These are phyloP conservation scores for Lactarius evosmus DNA, from an alignment of 768 basidiomycete genomes.

Conservation along the genomic window DNA sequence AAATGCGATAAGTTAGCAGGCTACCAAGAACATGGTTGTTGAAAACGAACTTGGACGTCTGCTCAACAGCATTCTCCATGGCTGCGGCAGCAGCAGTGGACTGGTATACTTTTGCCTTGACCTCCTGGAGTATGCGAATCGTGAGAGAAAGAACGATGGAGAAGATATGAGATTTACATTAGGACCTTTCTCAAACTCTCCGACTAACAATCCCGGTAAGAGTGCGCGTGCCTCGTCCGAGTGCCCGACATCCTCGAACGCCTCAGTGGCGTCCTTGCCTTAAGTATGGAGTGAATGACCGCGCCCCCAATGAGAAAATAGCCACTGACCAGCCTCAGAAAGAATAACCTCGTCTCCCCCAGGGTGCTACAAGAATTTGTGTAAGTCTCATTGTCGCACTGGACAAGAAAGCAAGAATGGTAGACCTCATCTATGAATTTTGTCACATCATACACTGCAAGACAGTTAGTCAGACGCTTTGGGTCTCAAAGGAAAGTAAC, in stretches of 20 bases:
- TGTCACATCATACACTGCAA: conserved; percentile 85
- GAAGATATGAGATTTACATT: conserved; percentile 31
- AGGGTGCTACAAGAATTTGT: conserved; percentile 66
- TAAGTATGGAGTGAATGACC: conserved; percentile 22
- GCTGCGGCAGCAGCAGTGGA: conserved; percentile 17
- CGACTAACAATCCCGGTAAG: conserved; percentile 85
- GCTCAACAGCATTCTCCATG: conserved; percentile 26
- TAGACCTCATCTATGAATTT: conserved; percentile 91
- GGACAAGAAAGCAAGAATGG: neutral
- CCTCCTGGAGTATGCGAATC: conserved; percentile 7
- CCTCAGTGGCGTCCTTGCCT: conserved; percentile 96
- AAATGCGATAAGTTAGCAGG: neutral
- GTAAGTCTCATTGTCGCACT: conserved; percentile 11
- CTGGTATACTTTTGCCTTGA: conserved; percentile 18
- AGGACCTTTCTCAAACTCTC: conserved; percentile 61
- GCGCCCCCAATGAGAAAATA: conserved; percentile 3
- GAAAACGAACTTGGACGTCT: conserved; percentile 28
- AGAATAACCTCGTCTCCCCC: conserved; percentile 98
- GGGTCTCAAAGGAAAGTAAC: conserved; percentile 7
- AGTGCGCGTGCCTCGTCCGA: conserved; percentile 97
- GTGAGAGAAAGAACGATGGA: neutral
- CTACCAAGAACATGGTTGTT: neutral
- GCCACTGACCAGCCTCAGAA: conserved; percentile 75
- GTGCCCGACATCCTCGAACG: conserved; percentile 99
- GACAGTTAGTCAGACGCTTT: conserved; percentile 24